Evolutionary conservation across 73 alveolate genomes (phyloP).

Genomic region (Paramecium bursaria): DNA sequence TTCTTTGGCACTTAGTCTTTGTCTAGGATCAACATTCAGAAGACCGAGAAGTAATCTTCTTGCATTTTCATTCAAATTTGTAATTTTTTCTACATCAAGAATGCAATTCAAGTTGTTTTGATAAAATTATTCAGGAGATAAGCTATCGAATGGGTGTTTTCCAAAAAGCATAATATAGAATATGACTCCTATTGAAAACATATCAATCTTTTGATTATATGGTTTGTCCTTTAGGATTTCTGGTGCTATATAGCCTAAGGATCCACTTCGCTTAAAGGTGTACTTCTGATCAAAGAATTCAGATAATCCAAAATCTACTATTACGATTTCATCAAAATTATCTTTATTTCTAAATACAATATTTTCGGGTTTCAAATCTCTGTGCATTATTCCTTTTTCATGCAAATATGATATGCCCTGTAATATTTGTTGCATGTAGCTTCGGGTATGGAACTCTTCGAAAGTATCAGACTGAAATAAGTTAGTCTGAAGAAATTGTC

Average conservation of each 20-base stretch:
- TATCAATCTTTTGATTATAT: constrained; percentile 76
- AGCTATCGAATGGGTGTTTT: constrained; percentile 49
- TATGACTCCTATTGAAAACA: constrained; percentile 67
- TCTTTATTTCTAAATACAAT: constrained; percentile 45
- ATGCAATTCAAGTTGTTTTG: too few relatives aligned
- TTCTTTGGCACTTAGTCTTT: constrained; percentile 62
- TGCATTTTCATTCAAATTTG: constrained; percentile 28
- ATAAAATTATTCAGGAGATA: too few relatives aligned
- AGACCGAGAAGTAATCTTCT: constrained; percentile 53
- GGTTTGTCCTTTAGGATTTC: constrained; percentile 80
- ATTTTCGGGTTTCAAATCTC: constrained; percentile 71
- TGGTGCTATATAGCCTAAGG: constrained; percentile 81
- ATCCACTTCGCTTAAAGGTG: too few relatives aligned
- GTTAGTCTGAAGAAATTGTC: constrained; percentile 13
- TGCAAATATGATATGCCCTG: constrained; percentile 46
- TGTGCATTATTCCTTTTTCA: constrained; percentile 52
- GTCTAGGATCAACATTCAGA: constrained; percentile 70
- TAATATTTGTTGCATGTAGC: constrained; percentile 12
- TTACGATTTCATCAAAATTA: constrained; percentile 56
- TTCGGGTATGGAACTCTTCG: too few relatives aligned
- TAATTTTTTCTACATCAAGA: too few relatives aligned
- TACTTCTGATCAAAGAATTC: too few relatives aligned
- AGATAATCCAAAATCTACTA: constrained; percentile 69
- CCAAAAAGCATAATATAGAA: constrained; percentile 43
- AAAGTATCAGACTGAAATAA: too few relatives aligned